phyloP scores from a whole-genome alignment of 2,329 filamentous ascomycete genomes.

The Verticillium alfalfae region DNA sequence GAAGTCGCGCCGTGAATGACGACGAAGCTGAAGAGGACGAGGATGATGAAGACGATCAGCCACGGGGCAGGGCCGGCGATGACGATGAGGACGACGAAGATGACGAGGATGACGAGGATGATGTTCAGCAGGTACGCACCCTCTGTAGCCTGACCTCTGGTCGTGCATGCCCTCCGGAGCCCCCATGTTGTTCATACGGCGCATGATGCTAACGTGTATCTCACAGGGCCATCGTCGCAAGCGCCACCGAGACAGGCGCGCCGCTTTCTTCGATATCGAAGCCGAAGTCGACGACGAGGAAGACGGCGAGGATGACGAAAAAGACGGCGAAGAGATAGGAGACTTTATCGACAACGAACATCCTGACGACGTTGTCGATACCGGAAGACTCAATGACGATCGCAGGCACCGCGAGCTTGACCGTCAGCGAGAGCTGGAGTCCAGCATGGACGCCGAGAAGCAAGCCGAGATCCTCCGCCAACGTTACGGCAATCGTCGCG shows the following conservation, averaged over 20 bases:
- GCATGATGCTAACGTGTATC: not conserved
- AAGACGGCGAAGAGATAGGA: constrained; percentile 76
- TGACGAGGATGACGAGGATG: constrained; percentile 58
- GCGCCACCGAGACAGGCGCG: constrained; percentile 69
- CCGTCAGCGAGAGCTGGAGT: constrained; percentile 79
- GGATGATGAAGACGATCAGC: constrained; percentile 29
- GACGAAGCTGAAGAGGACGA: constrained; percentile 25
- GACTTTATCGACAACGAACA: constrained; percentile 87
- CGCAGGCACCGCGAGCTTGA: constrained; percentile 91
- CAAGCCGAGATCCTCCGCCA: constrained; percentile 82
- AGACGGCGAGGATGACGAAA: constrained; percentile 81
- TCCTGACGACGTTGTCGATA: constrained; percentile 81
- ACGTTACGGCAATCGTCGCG: constrained; percentile 76
- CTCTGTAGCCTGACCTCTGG: not conserved
- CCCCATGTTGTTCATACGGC: not conserved
- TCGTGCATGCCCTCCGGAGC: not conserved
- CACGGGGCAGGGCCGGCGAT: constrained; percentile 33
- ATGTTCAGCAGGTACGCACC: constrained; percentile 57
- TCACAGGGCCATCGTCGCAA: constrained; percentile 66
- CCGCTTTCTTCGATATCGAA: constrained; percentile 94
- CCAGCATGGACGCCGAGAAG: constrained; percentile 88
- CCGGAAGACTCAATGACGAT: constrained; percentile 78
- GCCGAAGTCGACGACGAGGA: constrained; percentile 97
- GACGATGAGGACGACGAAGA: constrained; percentile 55
- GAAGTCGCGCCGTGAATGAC: constrained; percentile 21